Percentiles rank a stretch among this genome's conserved stretches.
Conservation (phyloP, 2,329 filamentous ascomycete genomes). For the Fusarium nelsonii region DNA sequence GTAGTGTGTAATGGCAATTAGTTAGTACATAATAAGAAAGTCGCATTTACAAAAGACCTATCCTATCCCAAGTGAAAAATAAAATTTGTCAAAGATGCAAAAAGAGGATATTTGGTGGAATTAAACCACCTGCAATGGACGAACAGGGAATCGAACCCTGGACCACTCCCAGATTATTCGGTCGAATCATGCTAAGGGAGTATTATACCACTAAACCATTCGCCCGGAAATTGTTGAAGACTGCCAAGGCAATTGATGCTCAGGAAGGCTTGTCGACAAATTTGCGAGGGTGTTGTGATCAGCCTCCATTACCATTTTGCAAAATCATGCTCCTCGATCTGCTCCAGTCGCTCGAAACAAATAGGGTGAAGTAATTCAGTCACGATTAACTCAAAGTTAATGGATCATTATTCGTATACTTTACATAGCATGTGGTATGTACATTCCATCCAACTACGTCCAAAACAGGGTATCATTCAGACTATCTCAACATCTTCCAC, state of each 20-base stretch:
- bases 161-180: constrained; percentile 4
- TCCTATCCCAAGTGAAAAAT: background rate
- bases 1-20: no score
- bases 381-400: background rate
- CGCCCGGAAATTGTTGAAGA: background rate
- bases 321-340: no score
- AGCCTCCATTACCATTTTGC: no score
- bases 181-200: constrained; percentile 2
- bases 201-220: constrained; percentile 7
- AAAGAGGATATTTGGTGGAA: background rate
- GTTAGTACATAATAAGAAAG: no score
- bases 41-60: no score
- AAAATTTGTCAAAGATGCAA: background rate
- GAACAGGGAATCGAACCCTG: constrained; percentile 4
- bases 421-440: background rate
- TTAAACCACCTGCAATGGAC: background rate
- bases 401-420: background rate
- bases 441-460: background rate
- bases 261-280: background rate
- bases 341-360: no score
- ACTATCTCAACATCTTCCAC: background rate
- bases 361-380: background rate
- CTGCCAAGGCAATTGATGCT: accelerated
- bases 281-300: no score
- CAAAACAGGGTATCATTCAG: constrained; percentile 19